Base-by-base conservation (phyloP, 75 land plant genomes). In the Selaginella tamariscina region DNA sequence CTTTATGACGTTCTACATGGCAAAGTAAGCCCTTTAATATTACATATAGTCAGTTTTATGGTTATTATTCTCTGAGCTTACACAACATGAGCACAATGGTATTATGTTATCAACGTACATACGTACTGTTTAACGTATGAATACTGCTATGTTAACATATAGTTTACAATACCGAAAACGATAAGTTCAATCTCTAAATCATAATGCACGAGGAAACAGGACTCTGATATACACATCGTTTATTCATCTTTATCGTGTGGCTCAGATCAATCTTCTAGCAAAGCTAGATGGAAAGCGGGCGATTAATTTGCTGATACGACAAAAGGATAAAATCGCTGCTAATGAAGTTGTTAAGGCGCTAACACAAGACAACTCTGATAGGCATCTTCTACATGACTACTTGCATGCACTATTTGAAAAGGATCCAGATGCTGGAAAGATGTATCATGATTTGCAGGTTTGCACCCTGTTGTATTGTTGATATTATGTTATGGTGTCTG, bases 361-460 rank as follows among this genome's bases (percentile, higher is more conserved):
- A 32, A 28, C 78, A 56, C 60, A 64, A 63, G 74, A 85, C 26
- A 70, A 70, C 9, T 44, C 79, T 32, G 83, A 83, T 68, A 80
- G 83, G 73, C 72, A 79, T 39, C 81, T 83, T 32, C 59, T 94
- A 82, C 91, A 94, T 77, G 32, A 78, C 27, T 94, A 94, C 71
- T 74, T 94, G 68, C 98, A 94, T 76, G 67, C 78, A 29, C 64
- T 94, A 65, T 94, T 94, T 79, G 91, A 87, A 70, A 71, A 70
- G 21, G 84, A 73, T 65, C 80, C 83, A 1, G 74, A 87, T 77
- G 88, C 81, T 27, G 98, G 88, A 60, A 83, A 78, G 67, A 88
- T 87, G 13, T 94, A 71, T 56, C 96, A 89, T 81, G 96, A 86
- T 67, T 70, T 89, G 72, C 98, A 89, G 98, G 98, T 94, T 20